phyloP scores from a whole-genome alignment of 345 rosid species.

The Pistacia atlantica region DNA sequence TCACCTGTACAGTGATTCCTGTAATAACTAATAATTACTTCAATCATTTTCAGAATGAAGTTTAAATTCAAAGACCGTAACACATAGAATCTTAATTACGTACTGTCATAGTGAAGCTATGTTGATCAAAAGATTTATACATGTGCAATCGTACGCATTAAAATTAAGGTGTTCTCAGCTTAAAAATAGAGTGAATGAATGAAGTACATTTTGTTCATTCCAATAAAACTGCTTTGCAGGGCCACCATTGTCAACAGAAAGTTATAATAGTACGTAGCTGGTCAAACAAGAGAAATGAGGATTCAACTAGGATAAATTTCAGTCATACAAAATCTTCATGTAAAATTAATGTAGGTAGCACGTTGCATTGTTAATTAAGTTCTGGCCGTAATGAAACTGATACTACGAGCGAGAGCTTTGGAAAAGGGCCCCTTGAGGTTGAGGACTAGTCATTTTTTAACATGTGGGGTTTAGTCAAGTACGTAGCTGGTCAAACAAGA shows the following conservation, averaged over 20 bases:
- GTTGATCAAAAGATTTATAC: too few species aligned
- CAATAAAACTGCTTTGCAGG: not conserved
- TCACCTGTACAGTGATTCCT: too few species aligned
- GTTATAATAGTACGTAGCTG: not conserved
- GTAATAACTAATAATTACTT: too few species aligned
- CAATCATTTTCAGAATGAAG: too few species aligned
- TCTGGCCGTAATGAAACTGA: not conserved
- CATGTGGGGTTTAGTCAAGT: constrained; percentile 25
- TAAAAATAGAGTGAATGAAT: not conserved
- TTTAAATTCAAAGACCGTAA: too few species aligned
- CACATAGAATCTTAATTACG: too few species aligned
- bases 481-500: too few species aligned
- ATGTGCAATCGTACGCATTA: not conserved
- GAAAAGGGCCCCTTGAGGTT: not conserved
- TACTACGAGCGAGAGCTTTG: not conserved
- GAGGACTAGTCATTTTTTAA: constrained; percentile 3
- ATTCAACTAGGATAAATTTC: not conserved
- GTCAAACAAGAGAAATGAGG: not conserved
- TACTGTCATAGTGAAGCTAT: too few species aligned
- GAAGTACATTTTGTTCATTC: not conserved
- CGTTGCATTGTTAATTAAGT: not conserved
- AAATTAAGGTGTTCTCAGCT: not conserved
- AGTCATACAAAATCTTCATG: not conserved
- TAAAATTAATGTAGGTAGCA: not conserved
- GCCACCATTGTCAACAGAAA: not conserved